phyloP scores from a whole-genome alignment of 371 early-diverging fungal species.

The Mortierella sp. region DNA sequence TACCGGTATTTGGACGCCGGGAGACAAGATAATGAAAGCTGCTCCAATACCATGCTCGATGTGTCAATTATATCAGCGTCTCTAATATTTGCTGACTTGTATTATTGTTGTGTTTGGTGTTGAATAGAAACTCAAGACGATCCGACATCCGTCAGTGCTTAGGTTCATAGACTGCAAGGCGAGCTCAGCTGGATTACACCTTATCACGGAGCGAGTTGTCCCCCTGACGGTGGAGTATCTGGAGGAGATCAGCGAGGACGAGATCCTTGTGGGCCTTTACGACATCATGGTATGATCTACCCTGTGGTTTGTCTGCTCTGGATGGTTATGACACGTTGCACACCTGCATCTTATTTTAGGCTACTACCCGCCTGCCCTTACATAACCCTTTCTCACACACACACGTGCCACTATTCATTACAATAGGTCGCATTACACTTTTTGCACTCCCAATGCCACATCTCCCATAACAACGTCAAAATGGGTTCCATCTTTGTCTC shows the following conservation, averaged over 20 bases:
- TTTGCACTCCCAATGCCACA: slow-evolving; percentile 53
- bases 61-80: neutral
- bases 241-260: slow-evolving; percentile 45
- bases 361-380: neutral
- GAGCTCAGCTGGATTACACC: slow-evolving; percentile 40
- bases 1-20: too few species aligned
- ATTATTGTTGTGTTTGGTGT: neutral
- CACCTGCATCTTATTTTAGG: neutral
- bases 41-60: neutral
- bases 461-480: slow-evolving; percentile 54
- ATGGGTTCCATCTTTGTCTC: slow-evolving; percentile 54
- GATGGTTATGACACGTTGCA: neutral
- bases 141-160: slow-evolving; percentile 55
- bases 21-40: too few species aligned
- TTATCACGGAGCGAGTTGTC: slow-evolving; percentile 48
- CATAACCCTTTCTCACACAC: neutral
- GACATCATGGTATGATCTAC: slow-evolving; percentile 47
- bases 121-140: slow-evolving; percentile 53
- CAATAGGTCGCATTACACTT: slow-evolving; percentile 56
- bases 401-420: neutral
- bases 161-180: slow-evolving; percentile 56
- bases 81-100: neutral
- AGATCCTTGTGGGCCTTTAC: slow-evolving; percentile 50
- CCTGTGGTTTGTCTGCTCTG: neutral
- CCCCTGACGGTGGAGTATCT: slow-evolving; percentile 49